Conservation (phyloP, 106 monocot species). For the Ottelia alismoides region DNA sequence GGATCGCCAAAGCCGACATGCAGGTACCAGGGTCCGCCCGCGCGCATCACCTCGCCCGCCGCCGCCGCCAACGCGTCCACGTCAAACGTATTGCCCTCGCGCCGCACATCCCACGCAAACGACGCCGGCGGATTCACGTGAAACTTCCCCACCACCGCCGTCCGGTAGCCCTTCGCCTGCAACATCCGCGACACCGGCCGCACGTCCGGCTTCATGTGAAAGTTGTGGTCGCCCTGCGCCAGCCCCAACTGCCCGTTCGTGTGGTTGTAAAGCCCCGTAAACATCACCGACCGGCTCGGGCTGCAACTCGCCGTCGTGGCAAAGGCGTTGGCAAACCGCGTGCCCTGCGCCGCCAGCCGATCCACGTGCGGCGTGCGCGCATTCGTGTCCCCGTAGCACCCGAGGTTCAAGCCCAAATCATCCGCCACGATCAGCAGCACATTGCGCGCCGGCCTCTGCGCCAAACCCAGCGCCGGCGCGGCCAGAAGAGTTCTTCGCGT, state of each 20-base stretch:
- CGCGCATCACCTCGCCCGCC: not conserved
- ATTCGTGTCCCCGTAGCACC: not conserved
- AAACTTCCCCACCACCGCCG: not conserved
- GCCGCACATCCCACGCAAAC: too few species aligned
- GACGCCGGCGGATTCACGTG: not conserved
- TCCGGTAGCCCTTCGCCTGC: not conserved
- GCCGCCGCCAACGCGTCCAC: not conserved
- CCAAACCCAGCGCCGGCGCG: too few species aligned
- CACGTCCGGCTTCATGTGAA: not conserved
- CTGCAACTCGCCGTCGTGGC: not conserved
- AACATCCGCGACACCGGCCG: not conserved
- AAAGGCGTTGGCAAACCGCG: not conserved
- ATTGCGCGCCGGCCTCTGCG: too few species aligned
- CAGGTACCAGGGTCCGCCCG: not conserved
- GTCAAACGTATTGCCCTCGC: too few species aligned
- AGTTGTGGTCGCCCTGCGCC: not conserved
- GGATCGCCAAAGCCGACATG: not conserved
- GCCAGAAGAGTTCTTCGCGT: too few species aligned
- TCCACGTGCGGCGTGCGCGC: not conserved
- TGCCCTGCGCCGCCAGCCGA: not conserved
- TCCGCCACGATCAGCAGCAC: not conserved
- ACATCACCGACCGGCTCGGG: not conserved
- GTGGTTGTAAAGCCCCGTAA: not conserved
- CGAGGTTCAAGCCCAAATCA: not conserved
- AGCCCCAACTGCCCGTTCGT: not conserved